Percentiles rank a stretch among this genome's conserved stretches.
Conservation (phyloP, 805 yeast species). For the Yamadazyma kitorensis region DNA sequence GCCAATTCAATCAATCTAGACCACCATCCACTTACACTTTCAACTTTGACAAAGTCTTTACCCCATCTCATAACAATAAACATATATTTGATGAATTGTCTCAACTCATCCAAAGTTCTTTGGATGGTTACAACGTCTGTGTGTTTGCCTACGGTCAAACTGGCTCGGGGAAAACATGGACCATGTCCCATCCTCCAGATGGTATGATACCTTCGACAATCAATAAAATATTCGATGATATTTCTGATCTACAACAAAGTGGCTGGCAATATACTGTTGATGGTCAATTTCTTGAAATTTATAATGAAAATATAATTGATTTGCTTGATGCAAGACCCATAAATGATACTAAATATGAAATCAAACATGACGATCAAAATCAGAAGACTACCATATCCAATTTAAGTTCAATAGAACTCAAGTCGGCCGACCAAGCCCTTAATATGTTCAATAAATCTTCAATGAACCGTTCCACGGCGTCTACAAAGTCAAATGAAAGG, state of each 20-base stretch:
- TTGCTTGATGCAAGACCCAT: conserved; percentile 37
- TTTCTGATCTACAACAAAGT: conserved; percentile 42
- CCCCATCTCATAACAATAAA: conserved; percentile 47
- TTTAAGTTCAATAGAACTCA: conserved; percentile 47
- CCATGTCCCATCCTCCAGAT: conserved; percentile 70
- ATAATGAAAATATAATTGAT: conserved; percentile 80
- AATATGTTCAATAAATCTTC: conserved; percentile 52
- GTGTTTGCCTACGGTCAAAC: conserved; percentile 98
- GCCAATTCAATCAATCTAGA: conserved; percentile 1
- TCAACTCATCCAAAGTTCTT: conserved; percentile 71
- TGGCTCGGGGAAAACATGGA: conserved; percentile 89
- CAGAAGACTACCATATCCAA: conserved; percentile 62
- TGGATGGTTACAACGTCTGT: conserved; percentile 90
- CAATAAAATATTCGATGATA: conserved; percentile 61
- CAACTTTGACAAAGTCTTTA: conserved; percentile 78
- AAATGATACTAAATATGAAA: conserved; percentile 50
- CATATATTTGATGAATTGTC: conserved; percentile 82
- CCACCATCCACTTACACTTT: conserved; percentile 38
- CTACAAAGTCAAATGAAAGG: conserved; percentile 75
- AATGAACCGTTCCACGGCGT: conserved; percentile 69
- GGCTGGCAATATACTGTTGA: conserved; percentile 63
- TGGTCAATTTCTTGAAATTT: conserved; percentile 86
- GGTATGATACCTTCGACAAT: conserved; percentile 85
- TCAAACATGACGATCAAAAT: conserved; percentile 60
- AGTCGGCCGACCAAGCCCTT: conserved; percentile 47